These are phyloP conservation scores for Ormosia emarginata DNA, from an alignment of 306 rosid species.

Conservation along the genomic window DNA sequence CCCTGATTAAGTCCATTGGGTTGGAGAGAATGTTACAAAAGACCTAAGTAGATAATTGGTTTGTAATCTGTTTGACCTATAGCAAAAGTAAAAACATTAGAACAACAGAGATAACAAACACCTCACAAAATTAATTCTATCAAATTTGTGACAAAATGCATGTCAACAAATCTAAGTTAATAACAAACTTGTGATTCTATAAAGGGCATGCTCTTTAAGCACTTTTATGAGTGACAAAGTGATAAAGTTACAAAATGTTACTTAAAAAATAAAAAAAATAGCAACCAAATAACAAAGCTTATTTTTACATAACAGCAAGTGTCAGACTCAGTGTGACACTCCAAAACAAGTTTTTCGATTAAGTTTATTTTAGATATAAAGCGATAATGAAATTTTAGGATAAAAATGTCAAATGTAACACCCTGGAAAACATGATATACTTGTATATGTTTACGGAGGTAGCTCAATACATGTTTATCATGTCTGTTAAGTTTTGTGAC, in stretches of 20 bases:
- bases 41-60: conserved; percentile 31
- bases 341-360: not conserved
- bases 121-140: not conserved
- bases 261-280: not conserved
- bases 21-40: too few species aligned
- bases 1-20: too few species aligned
- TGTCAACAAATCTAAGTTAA: not conserved
- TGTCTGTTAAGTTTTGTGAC: too few species aligned
- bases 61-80: conserved; percentile 60
- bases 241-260: not conserved
- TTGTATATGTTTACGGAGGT: too few species aligned
- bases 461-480: too few species aligned
- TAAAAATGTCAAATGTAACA: too few species aligned
- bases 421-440: too few species aligned
- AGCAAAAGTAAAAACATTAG: conserved; percentile 9
- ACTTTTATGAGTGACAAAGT: not conserved
- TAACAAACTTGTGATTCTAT: not conserved
- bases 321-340: not conserved
- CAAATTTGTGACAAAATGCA: not conserved
- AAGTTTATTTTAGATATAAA: not conserved
- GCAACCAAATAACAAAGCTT: not conserved
- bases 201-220: not conserved
- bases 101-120: not conserved
- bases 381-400: not conserved
- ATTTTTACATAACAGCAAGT: not conserved